Evolutionary conservation across 495 filamentous ascomycete genomes (phyloP), one percentile per base, ranked within the genome.

Genomic region (Oidiodendron maius): DNA sequence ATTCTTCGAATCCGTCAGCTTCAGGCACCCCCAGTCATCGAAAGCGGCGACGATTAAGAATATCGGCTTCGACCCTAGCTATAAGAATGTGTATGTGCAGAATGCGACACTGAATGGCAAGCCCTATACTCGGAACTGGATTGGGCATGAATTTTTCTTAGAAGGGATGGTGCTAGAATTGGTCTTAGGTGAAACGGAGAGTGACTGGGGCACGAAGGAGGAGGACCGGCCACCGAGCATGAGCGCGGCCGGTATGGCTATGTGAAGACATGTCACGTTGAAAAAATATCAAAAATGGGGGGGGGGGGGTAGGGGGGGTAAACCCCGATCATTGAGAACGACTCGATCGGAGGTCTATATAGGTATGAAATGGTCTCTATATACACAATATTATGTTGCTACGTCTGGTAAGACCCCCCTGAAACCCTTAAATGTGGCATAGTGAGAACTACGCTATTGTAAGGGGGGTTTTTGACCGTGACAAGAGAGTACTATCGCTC

Each of bases 61-160:
- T 15, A 54, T 75, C 2, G 80, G 79, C 40, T 86, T 86, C 52
- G 84, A 89, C 49, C 62, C 75, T 0, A 61, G 37, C n/a, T 85
- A 86, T 40, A 44, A 68, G 45, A 67, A 68, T 1, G 71, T 88
- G 1, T 87, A 80, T 50, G 80, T 90, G 21, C 83, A 87, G 64
- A 80, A 65, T 52, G 84, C 80, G 1, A 87, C 70, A 16, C 65
- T 88, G 16, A 67, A 88, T 60, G 83, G 84, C 1, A 48, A 67
- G 50, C 57, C 67, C 3, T 90, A 84, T 36, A 78, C 65, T 0
- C 80, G 70, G 67, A 87, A 70, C 51, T 90, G 84, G 83, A 71
- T 90, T 35, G 73, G 72, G 5, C 84, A 90, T 55, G 80, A 78
- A 37, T 87, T 90, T 54, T 88, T 87, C 57, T 75, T 75, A 0